Conservation (phyloP, 164 flowering plant genomes). For the Macadamia integrifolia region DNA sequence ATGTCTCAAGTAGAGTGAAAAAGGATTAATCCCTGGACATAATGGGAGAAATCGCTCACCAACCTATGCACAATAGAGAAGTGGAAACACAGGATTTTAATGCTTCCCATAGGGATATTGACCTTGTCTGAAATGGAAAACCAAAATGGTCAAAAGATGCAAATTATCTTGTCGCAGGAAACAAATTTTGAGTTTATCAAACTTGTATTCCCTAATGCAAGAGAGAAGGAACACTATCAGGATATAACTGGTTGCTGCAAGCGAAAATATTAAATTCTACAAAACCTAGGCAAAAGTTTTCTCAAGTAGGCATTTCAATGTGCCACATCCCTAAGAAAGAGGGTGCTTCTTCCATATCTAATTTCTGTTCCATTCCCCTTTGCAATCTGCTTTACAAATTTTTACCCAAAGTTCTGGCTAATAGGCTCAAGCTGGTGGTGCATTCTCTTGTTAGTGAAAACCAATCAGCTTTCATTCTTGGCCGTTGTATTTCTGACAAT, state of each 20-base stretch:
- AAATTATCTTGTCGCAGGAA: neutral
- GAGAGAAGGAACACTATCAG: neutral
- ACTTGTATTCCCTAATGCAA: neutral
- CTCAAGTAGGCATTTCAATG: too few relatives aligned
- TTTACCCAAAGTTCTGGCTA: too few relatives aligned
- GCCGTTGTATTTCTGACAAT: too few relatives aligned
- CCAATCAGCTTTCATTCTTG: too few relatives aligned
- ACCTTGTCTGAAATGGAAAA: slow-evolving; percentile 52
- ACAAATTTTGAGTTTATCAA: neutral
- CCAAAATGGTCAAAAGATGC: slow-evolving; percentile 2
- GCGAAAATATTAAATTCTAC: too few relatives aligned
- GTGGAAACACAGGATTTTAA: slow-evolving; percentile 44
- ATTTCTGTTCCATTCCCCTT: too few relatives aligned
- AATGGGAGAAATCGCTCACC: slow-evolving; percentile 15
- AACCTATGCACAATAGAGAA: slow-evolving; percentile 63
- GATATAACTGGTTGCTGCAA: neutral
- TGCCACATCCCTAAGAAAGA: too few relatives aligned
- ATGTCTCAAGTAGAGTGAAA: neutral
- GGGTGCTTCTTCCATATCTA: too few relatives aligned
- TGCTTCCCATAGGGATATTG: slow-evolving; percentile 66
- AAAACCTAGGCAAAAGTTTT: too few relatives aligned
- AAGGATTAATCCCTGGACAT: neutral
- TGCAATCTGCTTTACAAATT: too few relatives aligned
- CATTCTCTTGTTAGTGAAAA: too few relatives aligned
- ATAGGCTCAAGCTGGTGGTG: too few relatives aligned